Evolutionary conservation across 2,329 filamentous ascomycete species (phyloP).

Genomic region (Raffaelea deltoideospora): DNA sequence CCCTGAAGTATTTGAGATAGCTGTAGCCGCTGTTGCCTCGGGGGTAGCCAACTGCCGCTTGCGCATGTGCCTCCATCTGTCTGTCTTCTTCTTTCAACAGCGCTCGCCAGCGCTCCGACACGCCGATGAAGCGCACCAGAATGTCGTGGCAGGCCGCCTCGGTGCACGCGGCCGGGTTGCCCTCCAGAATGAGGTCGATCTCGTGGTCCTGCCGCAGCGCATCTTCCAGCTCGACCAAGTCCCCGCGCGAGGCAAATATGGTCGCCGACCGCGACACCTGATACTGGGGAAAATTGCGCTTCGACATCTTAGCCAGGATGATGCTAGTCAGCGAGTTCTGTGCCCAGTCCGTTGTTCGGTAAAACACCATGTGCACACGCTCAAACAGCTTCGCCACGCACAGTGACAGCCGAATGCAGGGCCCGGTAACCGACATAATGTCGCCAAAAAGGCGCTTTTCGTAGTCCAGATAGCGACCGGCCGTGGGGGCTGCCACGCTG

Average conservation of each 20-base stretch:
- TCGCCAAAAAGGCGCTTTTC: slow-evolving; percentile 1
- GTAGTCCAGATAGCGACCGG: too few relatives aligned
- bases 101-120: slow-evolving; percentile 68
- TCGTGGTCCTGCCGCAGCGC: slow-evolving; percentile 68
- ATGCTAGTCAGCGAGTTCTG: slow-evolving; percentile 93
- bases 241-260: slow-evolving; percentile 64
- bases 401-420: slow-evolving; percentile 68
- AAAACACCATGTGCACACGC: slow-evolving; percentile 89
- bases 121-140: slow-evolving; percentile 53
- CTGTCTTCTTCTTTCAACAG: slow-evolving; percentile 63
- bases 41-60: too few relatives aligned
- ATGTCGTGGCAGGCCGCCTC: slow-evolving; percentile 52
- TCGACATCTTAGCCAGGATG: slow-evolving; percentile 80
- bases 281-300: slow-evolving; percentile 77
- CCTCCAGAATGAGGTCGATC: slow-evolving; percentile 67
- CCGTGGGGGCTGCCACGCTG: neutral
- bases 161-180: slow-evolving; percentile 46
- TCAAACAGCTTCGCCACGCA: slow-evolving; percentile 70
- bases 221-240: slow-evolving; percentile 78
- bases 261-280: slow-evolving; percentile 79
- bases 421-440: slow-evolving; percentile 61
- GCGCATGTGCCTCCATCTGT: too few relatives aligned
- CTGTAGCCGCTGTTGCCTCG: slow-evolving; percentile 72
- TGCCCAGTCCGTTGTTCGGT: slow-evolving; percentile 90
- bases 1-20: slow-evolving; percentile 79